Evolutionary conservation across 345 rosid genomes (phyloP).

Genomic region (Gossypioides kirkii): DNA sequence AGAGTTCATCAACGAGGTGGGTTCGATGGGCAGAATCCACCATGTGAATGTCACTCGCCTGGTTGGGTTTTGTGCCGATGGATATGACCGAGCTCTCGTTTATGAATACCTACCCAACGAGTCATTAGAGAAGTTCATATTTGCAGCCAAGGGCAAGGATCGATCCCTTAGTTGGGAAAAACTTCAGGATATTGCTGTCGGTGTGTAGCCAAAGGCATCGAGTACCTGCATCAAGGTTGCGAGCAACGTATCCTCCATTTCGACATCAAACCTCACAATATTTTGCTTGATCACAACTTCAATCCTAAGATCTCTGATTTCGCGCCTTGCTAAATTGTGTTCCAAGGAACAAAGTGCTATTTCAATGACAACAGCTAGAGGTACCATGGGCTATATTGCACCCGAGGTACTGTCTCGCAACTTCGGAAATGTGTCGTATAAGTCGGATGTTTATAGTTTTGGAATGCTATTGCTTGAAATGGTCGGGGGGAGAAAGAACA

Average conservation of each 20-base stretch:
- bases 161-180: background rate
- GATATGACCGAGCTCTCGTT: background rate
- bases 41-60: background rate
- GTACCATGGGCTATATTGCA: background rate
- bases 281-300: background rate
- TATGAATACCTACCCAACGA: background rate
- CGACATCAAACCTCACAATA: constrained; percentile 4
- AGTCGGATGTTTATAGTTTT: constrained; percentile 3
- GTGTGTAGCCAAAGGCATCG: background rate
- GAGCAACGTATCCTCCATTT: background rate
- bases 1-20: background rate
- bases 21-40: background rate
- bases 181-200: background rate
- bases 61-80: background rate
- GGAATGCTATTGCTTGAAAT: background rate
- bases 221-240: background rate
- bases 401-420: background rate
- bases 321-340: background rate
- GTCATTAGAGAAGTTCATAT: constrained; percentile 2
- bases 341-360: background rate
- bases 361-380: background rate
- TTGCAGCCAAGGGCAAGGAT: background rate
- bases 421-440: background rate
- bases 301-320: background rate
- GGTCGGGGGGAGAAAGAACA: constrained; percentile 7